A percentile compares a stretch with the other conserved stretches of the same genome.
phyloP scores from a whole-genome alignment of 2,329 filamentous ascomycete genomes.

The Tolypocladium album region DNA sequence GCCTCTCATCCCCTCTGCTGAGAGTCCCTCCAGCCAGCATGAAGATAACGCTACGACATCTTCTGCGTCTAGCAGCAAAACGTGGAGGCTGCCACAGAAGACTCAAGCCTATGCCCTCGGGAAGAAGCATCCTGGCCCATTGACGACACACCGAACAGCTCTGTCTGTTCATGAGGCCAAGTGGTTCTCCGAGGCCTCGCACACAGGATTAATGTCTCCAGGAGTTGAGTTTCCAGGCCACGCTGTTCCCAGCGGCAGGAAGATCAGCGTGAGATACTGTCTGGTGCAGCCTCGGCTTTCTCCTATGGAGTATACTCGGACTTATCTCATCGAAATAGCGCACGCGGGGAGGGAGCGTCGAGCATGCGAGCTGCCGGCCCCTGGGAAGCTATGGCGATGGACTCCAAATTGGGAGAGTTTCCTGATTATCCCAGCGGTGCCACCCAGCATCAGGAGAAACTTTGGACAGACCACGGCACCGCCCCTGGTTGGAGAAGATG shows the following conservation, averaged over 20 bases:
- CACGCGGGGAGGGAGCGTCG: slow-evolving; percentile 13
- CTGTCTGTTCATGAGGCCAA: neutral
- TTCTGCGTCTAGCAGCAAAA: neutral
- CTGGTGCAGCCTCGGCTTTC: slow-evolving; percentile 21
- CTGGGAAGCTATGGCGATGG: slow-evolving; percentile 21
- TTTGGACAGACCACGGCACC: neutral
- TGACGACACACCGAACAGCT: neutral
- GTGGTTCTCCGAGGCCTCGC: neutral
- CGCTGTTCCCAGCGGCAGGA: neutral
- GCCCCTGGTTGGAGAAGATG: neutral
- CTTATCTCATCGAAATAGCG: slow-evolving; percentile 22
- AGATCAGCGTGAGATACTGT: neutral
- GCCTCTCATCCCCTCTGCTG: neutral
- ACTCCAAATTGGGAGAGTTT: slow-evolving; percentile 23
- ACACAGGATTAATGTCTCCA: neutral
- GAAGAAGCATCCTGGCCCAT: neutral
- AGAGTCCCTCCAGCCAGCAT: neutral
- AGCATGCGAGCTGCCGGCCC: slow-evolving; percentile 17
- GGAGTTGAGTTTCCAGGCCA: neutral
- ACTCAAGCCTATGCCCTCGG: neutral
- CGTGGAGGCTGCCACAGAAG: neutral
- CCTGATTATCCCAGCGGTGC: slow-evolving; percentile 23
- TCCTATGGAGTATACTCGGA: slow-evolving; percentile 28
- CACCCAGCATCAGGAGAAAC: slow-evolving; percentile 13
- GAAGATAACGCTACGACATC: neutral